phyloP scores from a whole-genome alignment of 805 yeast genomes.

The Starmerella bacillaris region DNA sequence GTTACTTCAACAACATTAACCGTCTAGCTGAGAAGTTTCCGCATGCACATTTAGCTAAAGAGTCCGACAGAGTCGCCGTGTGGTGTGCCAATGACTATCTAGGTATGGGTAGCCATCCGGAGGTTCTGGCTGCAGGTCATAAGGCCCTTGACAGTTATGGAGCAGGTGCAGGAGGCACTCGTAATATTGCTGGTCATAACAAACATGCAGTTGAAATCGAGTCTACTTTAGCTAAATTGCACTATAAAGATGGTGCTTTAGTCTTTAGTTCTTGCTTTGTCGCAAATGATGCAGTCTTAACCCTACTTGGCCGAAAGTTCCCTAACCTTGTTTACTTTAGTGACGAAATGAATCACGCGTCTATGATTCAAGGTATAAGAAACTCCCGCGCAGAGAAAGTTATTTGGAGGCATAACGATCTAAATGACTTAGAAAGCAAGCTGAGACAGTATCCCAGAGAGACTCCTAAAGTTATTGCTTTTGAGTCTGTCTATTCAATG shows the following conservation, averaged over 20 bases:
- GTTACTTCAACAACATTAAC: conserved; percentile 93
- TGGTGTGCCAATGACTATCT: conserved; percentile 98
- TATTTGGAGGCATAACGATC: conserved; percentile 78
- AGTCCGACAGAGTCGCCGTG: conserved; percentile 72
- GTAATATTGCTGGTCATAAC: conserved; percentile 97
- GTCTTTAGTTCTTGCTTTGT: conserved; percentile 93
- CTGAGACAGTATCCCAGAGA: conserved; percentile 65
- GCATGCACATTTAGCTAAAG: conserved; percentile 66
- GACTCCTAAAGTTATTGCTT: conserved; percentile 89
- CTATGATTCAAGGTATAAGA: conserved; percentile 90
- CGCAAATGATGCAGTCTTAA: conserved; percentile 87
- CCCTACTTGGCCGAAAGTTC: conserved; percentile 77
- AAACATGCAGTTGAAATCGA: conserved; percentile 75
- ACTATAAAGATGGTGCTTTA: conserved; percentile 85
- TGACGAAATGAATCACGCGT: conserved; percentile 89
- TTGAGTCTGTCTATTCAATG: conserved; percentile 96
- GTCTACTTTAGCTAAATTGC: conserved; percentile 70
- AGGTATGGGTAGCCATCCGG: conserved; percentile 76
- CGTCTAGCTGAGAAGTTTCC: conserved; percentile 91
- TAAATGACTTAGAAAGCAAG: conserved; percentile 61
- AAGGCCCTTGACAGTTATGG: conserved; percentile 74
- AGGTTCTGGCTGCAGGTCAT: conserved; percentile 61
- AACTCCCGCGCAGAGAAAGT: conserved; percentile 81
- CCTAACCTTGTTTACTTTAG: conserved; percentile 81
- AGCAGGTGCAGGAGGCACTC: conserved; percentile 97